A percentile compares a stretch with the other conserved stretches of the same genome.
Conservation (phyloP, 306 rosid genomes). For the Purshia tridentata region DNA sequence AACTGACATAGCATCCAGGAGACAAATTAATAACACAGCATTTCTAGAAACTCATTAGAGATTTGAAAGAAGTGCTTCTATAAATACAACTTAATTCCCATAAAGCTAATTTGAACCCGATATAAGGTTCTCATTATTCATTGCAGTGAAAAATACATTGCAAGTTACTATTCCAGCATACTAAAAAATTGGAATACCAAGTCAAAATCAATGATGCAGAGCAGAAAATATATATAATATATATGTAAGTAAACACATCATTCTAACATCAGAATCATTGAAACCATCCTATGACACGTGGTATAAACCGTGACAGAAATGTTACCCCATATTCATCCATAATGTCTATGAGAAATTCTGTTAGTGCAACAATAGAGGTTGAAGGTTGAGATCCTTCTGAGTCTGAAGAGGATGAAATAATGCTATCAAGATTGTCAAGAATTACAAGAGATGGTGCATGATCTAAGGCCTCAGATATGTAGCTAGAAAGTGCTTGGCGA, state of each 20-base stretch:
- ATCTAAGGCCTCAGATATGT: slow-evolving; percentile 73
- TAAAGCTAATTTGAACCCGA: not conserved
- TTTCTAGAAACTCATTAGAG: not conserved
- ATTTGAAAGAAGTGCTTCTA: not conserved
- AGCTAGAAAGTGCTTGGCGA: slow-evolving; percentile 63
- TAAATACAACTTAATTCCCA: not conserved
- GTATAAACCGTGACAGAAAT: slow-evolving; percentile 15
- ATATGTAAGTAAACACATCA: not conserved
- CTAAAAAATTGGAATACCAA: not conserved
- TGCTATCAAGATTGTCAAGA: slow-evolving; percentile 85
- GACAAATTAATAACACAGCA: not conserved
- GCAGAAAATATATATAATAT: not conserved
- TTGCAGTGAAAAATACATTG: not conserved
- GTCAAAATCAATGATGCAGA: not conserved
- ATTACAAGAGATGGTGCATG: slow-evolving; percentile 90
- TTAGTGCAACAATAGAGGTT: slow-evolving; percentile 55
- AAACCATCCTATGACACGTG: slow-evolving; percentile 17
- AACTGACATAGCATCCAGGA: not conserved
- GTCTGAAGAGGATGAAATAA: slow-evolving; percentile 63
- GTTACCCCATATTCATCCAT: slow-evolving; percentile 88
- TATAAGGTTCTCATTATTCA: slow-evolving; percentile 1
- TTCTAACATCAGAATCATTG: slow-evolving; percentile 7
- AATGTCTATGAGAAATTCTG: slow-evolving; percentile 68
- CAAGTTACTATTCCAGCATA: not conserved
- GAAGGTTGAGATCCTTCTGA: slow-evolving; percentile 74